Evolutionary conservation across 139 green algal species (phyloP).

Genomic region (Pleodorina starrii): DNA sequence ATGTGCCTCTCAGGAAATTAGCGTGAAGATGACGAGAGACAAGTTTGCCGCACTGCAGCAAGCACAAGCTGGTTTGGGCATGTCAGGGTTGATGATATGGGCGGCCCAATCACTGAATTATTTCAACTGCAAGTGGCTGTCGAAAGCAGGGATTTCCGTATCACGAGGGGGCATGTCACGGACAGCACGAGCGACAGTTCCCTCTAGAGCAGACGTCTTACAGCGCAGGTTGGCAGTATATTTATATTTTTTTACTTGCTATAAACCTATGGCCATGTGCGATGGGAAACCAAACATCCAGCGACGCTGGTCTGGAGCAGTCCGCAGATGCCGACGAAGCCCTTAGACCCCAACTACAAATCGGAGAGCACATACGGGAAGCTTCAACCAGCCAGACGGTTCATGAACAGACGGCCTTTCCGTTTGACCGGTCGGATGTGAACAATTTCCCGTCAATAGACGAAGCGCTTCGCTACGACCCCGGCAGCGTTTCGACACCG

Average conservation of each 20-base stretch:
- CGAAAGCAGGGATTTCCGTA: no score
- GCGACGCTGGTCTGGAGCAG: neutral
- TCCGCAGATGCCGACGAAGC: neutral
- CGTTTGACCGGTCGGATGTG: neutral
- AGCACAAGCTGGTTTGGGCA: no score
- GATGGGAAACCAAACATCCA: constrained; percentile 18
- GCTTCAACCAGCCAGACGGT: neutral
- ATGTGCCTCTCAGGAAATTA: no score
- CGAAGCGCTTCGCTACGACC: neutral
- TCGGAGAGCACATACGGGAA: neutral
- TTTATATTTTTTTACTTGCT: neutral
- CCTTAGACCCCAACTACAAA: neutral
- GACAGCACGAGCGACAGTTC: neutral
- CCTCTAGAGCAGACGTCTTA: neutral
- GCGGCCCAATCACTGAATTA: no score
- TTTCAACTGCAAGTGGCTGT: no score
- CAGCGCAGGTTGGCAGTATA: no score
- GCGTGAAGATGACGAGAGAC: no score
- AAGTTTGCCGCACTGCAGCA: no score
- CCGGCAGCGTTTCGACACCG: neutral
- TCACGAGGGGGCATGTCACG: neutral
- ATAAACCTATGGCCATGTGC: neutral
- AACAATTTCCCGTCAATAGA: neutral
- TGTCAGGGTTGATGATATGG: no score
- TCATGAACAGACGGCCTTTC: neutral